A percentile compares a stretch with the other conserved stretches of the same genome.
Conservation (phyloP, 2,329 filamentous ascomycete species). For the Aspergillus tanneri region DNA sequence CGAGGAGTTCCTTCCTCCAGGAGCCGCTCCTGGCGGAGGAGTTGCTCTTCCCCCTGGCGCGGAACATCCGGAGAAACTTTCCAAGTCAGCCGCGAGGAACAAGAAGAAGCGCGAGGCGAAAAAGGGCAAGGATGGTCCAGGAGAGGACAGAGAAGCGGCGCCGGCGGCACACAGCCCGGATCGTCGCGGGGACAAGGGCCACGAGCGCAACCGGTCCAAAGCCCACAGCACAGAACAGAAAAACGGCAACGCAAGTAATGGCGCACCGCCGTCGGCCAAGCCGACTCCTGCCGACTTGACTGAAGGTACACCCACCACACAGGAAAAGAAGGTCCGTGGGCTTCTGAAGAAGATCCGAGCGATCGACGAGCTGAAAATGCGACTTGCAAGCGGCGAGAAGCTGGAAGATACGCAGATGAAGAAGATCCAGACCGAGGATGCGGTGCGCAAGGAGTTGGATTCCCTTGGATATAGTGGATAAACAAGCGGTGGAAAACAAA, state of each 20-base stretch:
- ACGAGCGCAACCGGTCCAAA: slow-evolving; percentile 56
- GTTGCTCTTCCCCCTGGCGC: slow-evolving; percentile 65
- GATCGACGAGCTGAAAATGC: slow-evolving; percentile 98
- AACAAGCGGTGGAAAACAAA: neutral
- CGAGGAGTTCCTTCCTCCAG: slow-evolving; percentile 63
- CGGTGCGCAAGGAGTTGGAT: slow-evolving; percentile 80
- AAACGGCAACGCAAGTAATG: slow-evolving; percentile 26
- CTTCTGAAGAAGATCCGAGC: slow-evolving; percentile 96
- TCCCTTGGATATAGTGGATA: slow-evolving; percentile 53
- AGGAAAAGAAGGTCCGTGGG: slow-evolving; percentile 91
- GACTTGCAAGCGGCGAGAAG: slow-evolving; percentile 90
- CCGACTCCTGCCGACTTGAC: slow-evolving; percentile 27
- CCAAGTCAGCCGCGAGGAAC: slow-evolving; percentile 87
- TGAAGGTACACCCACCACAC: slow-evolving; percentile 56
- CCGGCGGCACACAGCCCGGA: slow-evolving; percentile 60
- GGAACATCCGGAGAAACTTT: slow-evolving; percentile 64
- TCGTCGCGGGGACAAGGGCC: slow-evolving; percentile 56
- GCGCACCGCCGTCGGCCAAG: slow-evolving; percentile 31
- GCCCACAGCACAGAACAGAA: slow-evolving; percentile 42
- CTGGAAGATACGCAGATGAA: slow-evolving; percentile 97
- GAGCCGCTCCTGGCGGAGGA: slow-evolving; percentile 65
- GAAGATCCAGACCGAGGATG: slow-evolving; percentile 88
- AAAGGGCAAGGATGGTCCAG: slow-evolving; percentile 82
- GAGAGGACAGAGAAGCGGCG: slow-evolving; percentile 53
- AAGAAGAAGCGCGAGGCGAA: slow-evolving; percentile 98